Evolutionary conservation across 73 alveolate species (phyloP), one percentile per base, ranked within the genome.

Genomic region (Paramecium pentaurelia): DNA sequence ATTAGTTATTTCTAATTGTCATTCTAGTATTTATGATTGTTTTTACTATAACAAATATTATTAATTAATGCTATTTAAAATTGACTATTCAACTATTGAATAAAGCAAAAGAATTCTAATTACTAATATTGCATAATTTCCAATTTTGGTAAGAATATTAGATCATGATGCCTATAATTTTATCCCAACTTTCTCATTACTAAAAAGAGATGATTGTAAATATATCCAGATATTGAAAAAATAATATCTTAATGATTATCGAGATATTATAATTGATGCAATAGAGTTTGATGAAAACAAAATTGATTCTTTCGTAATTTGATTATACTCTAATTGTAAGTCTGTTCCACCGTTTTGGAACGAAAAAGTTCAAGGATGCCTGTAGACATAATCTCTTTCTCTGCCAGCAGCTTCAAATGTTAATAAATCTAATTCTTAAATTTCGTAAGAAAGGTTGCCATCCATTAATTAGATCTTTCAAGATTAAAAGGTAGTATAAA

Each of bases 291-390:
- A 64, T 28, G 84, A 64, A 34, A 64, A 2, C 22, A 64, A 64
- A 64, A 40, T 64, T 64, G 84, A 64, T 32, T 32, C 84, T 32
- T 64, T 64, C 47, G 84, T 64, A 64, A 64, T 54, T 64, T 28
- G 47, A 64, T 64, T 64, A 64, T 64, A 64, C 42, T 64, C 70
- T 54, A 54, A 64, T 32, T 64, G 51, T 32, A 64, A 64, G 84
- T 64, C 84, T 64, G 84, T 34, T 64, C 84, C 84, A 64, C 84
- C 84, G 42, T 64, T 64, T 64, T 64, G 84, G 84, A 64, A 64
- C 42, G 84, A 64, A 64, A 64, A 64, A 64, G 84, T 64, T 5
- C 42, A 64, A 32, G 84, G 84, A 2, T 25, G 49, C 47, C 84
- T 64, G 20, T 34, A 32, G 42, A 32, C 22, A 64, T 28, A 64